Evolutionary conservation across 495 filamentous ascomycete genomes (phyloP).

Genomic region (Lophiotrema nucula): DNA sequence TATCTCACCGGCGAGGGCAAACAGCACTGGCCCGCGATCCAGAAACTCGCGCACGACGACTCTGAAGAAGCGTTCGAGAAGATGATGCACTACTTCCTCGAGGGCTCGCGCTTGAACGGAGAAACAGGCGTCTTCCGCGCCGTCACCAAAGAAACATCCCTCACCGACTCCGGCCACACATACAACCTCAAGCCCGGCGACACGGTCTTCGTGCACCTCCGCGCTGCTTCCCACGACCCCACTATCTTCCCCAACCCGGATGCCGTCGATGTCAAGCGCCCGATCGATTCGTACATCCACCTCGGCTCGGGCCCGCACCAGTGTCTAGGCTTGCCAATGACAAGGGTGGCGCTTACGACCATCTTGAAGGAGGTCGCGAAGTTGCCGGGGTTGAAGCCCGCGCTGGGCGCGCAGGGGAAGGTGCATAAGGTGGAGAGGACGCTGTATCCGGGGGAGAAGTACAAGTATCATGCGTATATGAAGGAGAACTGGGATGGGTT

Average conservation of each 20-base stretch:
- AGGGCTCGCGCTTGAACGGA: conserved; percentile 39
- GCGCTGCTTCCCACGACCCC: conserved; percentile 37
- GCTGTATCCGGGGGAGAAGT: conserved; percentile 10
- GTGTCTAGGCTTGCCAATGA: conserved; percentile 40
- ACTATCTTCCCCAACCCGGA: conserved; percentile 38
- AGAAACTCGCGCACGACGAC: conserved; percentile 47
- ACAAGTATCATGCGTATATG: conserved; percentile 38
- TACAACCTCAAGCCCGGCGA: conserved; percentile 50
- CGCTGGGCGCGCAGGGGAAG: conserved; percentile 37
- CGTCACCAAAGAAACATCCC: conserved; percentile 34
- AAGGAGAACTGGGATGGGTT: conserved; percentile 41
- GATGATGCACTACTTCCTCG: conserved; percentile 44
- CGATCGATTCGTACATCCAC: conserved; percentile 39
- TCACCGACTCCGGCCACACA: conserved; percentile 47
- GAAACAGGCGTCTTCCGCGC: conserved; percentile 38
- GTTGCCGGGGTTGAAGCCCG: conserved; percentile 34
- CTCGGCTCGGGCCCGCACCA: conserved; percentile 39
- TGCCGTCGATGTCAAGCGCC: conserved; percentile 31
- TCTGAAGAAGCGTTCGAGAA: conserved; percentile 39
- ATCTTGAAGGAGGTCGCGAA: conserved; percentile 40
- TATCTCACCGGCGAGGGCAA: conserved; percentile 48
- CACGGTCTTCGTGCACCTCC: conserved; percentile 51
- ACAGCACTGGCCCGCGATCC: conserved; percentile 51
- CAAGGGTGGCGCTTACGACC: conserved; percentile 38
- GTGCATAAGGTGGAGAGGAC: conserved; percentile 38